Evolutionary conservation across 139 green algal genomes (phyloP).

Genomic region (Closterium sp.): DNA sequence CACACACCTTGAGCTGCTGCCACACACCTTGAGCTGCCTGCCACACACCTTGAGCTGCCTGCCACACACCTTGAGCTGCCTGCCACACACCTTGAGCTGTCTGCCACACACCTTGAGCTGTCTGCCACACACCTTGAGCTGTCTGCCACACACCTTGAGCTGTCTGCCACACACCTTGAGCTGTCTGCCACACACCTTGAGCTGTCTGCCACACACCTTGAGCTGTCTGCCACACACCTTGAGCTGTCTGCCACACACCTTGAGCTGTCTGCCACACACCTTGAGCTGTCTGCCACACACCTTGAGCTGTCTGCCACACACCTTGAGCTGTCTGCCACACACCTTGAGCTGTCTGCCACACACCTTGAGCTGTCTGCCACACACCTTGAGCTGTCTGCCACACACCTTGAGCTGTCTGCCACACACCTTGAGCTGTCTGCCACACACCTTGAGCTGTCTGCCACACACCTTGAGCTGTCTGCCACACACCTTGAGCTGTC

Average conservation of each 20-base stretch:
- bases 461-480: too few relatives aligned
- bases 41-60: constrained; percentile 43
- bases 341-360: constrained; percentile 2
- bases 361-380: not conserved
- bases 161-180: constrained; percentile 33
- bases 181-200: not conserved
- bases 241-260: constrained; percentile 48
- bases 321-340: constrained; percentile 33
- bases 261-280: constrained; percentile 26
- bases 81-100: constrained; percentile 41
- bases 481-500: constrained; percentile 35
- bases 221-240: constrained; percentile 30
- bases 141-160: constrained; percentile 27
- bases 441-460: constrained; percentile 45
- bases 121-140: not conserved
- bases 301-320: not conserved
- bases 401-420: constrained; percentile 29
- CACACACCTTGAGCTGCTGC: constrained; percentile 12
- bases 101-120: constrained; percentile 46
- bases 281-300: constrained; percentile 26
- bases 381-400: constrained; percentile 42
- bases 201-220: constrained; percentile 24
- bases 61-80: constrained; percentile 10
- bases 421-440: constrained; percentile 33
- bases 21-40: not conserved